These are phyloP conservation scores for Phytophthora idaei DNA, from an alignment of 352 stramenopile genomes.

Conservation along the genomic window DNA sequence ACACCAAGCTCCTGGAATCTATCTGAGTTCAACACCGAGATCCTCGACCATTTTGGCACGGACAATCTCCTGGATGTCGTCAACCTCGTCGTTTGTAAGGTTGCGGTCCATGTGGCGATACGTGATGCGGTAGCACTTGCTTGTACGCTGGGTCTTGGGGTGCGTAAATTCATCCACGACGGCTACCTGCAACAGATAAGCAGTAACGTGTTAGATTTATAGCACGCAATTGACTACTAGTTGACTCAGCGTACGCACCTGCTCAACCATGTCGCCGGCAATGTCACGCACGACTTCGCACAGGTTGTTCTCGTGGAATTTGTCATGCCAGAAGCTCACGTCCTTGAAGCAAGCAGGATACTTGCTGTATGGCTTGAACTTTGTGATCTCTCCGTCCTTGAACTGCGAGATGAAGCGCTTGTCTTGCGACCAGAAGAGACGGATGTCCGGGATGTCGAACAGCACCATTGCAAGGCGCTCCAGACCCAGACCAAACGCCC, in stretches of 20 bases:
- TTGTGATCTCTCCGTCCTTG: conserved; percentile 92
- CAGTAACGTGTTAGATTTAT: conserved; percentile 1
- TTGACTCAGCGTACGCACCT: conserved; percentile 44
- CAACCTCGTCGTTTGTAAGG: conserved; percentile 99
- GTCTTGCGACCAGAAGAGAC: conserved; percentile 99
- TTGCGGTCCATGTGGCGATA: conserved; percentile 99
- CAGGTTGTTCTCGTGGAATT: conserved; percentile 97
- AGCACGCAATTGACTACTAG: not conserved
- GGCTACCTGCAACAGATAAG: conserved; percentile 33
- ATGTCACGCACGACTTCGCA: conserved; percentile 96
- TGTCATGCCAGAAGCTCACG: conserved; percentile 97
- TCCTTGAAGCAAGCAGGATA: conserved; percentile 99
- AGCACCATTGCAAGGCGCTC: conserved; percentile 99
- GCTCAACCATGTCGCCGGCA: conserved; percentile 97
- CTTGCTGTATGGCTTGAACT: conserved; percentile 99
- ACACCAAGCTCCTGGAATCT: conserved; percentile 33
- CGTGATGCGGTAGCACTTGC: conserved; percentile 98
- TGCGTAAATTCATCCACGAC: conserved; percentile 98
- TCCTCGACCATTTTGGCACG: conserved; percentile 73
- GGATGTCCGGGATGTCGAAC: conserved; percentile 99
- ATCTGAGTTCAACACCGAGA: conserved; percentile 93
- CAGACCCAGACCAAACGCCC: conserved; percentile 98
- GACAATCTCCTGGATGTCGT: conserved; percentile 93
- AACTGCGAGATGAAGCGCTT: conserved; percentile 94
- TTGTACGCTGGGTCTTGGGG: conserved; percentile 95